A percentile compares a stretch with the other conserved stretches of the same genome.
Evolutionary conservation across 2,329 filamentous ascomycete species (phyloP).

Genomic region (Aschersonia sp.): DNA sequence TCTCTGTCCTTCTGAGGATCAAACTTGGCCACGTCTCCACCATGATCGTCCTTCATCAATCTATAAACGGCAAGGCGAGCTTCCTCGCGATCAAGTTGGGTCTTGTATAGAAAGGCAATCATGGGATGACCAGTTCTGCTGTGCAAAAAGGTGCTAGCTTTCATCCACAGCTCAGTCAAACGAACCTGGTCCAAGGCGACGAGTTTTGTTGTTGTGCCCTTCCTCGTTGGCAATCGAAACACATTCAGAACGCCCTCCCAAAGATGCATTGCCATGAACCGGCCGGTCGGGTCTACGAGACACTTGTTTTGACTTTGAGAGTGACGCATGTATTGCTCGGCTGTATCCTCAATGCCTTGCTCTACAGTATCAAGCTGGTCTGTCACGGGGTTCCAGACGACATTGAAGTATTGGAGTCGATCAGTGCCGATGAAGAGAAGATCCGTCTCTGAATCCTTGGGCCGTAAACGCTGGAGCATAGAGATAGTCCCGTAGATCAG

Average conservation of each 20-base stretch:
- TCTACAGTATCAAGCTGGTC: conserved; percentile 35
- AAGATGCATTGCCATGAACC: conserved; percentile 41
- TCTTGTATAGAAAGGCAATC: conserved; percentile 44
- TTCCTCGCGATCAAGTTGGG: conserved; percentile 33
- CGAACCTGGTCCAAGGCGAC: conserved; percentile 39
- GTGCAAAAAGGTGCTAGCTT: conserved; percentile 40
- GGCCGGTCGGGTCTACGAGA: conserved; percentile 66
- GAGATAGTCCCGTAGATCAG: conserved; percentile 74
- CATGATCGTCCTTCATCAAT: conserved; percentile 42
- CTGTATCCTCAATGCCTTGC: conserved; percentile 35
- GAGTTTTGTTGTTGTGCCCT: conserved; percentile 27
- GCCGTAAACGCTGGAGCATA: conserved; percentile 68
- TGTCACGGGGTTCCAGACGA: conserved; percentile 59
- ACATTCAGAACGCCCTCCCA: conserved; percentile 47
- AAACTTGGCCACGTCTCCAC: conserved; percentile 37
- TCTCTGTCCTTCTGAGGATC: conserved; percentile 40
- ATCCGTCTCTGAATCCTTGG: conserved; percentile 59
- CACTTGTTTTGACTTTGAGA: conserved; percentile 73
- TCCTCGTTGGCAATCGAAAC: conserved; percentile 32
- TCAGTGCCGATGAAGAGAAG: conserved; percentile 89
- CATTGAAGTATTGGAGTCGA: conserved; percentile 77
- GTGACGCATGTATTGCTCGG: conserved; percentile 53
- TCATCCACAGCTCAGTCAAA: conserved; percentile 45
- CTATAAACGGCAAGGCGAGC: conserved; percentile 44
- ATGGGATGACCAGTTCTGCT: conserved; percentile 43